A percentile compares a stretch with the other conserved stretches of the same genome.
These are phyloP conservation scores for Abrus precatorius DNA, from an alignment of 306 rosid species.

Conservation along the genomic window DNA sequence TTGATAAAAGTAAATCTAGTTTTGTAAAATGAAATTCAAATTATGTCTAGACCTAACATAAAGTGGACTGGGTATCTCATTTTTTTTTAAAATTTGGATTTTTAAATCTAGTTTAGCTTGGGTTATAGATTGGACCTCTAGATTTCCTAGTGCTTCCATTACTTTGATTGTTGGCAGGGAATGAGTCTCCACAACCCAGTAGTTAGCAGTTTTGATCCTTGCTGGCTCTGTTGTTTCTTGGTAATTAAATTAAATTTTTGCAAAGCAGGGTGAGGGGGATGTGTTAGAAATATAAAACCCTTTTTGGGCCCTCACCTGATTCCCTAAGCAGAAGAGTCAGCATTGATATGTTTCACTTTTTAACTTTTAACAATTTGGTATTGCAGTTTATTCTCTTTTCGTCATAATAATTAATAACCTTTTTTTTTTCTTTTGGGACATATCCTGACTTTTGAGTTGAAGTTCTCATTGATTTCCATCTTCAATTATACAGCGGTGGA, in stretches of 20 bases:
- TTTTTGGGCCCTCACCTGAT: background rate
- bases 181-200: background rate
- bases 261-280: background rate
- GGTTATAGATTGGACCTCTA: too few relatives aligned
- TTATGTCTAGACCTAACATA: too few relatives aligned
- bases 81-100: too few relatives aligned
- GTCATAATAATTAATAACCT: conserved; percentile 16
- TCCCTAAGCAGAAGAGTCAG: conserved; percentile 9
- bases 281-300: conserved; percentile 8
- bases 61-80: too few relatives aligned
- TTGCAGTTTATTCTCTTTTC: conserved; percentile 14
- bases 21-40: too few relatives aligned
- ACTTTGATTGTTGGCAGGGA: background rate
- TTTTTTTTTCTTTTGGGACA: conserved; percentile 18
- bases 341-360: conserved; percentile 28
- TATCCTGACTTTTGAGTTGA: conserved; percentile 31
- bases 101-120: too few relatives aligned
- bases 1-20: too few relatives aligned
- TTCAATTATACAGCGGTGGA: conserved; percentile 68
- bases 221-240: background rate
- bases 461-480: conserved; percentile 44
- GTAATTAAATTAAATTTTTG: background rate
- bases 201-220: conserved; percentile 3
- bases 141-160: too few relatives aligned
- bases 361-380: conserved; percentile 1